These are phyloP conservation scores for Lojkania enalia DNA, from an alignment of 2,329 filamentous ascomycete species.

Conservation along the genomic window DNA sequence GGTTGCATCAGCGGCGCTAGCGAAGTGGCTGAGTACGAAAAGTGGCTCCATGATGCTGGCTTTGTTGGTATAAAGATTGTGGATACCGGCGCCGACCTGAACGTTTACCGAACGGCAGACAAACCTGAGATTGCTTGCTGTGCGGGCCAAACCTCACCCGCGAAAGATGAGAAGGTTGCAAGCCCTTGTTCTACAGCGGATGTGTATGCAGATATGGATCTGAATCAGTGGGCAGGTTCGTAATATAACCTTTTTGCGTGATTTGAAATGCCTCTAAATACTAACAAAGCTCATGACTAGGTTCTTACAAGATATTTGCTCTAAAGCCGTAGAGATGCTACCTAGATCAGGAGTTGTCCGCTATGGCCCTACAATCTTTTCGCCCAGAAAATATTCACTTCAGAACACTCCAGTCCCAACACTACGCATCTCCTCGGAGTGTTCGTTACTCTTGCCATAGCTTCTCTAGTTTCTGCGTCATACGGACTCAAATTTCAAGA, in stretches of 20 bases:
- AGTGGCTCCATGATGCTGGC: slow-evolving; percentile 45
- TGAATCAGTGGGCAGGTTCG: slow-evolving; percentile 15
- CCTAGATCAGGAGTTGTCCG: no score
- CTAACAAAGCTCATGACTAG: slow-evolving; percentile 1
- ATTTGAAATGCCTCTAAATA: neutral
- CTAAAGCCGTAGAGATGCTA: no score
- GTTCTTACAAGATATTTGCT: slow-evolving; percentile 14
- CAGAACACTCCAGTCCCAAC: no score
- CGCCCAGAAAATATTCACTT: no score
- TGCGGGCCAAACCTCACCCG: neutral
- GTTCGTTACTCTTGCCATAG: no score
- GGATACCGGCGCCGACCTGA: slow-evolving; percentile 13
- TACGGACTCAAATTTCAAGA: no score
- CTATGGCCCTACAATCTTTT: no score
- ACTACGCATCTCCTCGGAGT: no score
- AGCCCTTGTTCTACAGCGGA: neutral
- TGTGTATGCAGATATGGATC: slow-evolving; percentile 3
- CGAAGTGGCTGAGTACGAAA: slow-evolving; percentile 54
- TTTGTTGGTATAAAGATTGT: slow-evolving; percentile 14
- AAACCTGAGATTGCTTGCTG: neutral
- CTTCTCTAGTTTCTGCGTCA: no score
- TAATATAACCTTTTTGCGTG: neutral
- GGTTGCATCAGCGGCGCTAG: slow-evolving; percentile 64
- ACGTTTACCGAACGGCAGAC: slow-evolving; percentile 11
- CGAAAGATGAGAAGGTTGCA: neutral